Base-by-base conservation (phyloP, 192 early-diverging fungal species). In the Neocallimastix lanati region DNA sequence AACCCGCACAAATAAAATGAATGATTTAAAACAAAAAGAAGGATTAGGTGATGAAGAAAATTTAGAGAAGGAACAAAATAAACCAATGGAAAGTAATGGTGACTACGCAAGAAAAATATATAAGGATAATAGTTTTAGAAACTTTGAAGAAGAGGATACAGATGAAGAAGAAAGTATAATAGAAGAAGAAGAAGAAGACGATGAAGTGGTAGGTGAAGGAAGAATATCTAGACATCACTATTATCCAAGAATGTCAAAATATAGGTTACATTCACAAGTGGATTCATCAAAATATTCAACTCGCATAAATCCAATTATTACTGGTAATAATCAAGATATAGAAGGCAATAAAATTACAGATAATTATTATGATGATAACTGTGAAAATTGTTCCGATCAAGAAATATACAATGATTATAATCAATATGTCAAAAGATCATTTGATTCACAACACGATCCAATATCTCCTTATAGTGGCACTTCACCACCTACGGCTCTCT, bases 341-440 rank as follows among this genome's bases (percentile, higher is more conserved):
- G n/a, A n/a, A n/a, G 25, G 16, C 1, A 1, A 15, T 21, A 67
- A 67, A 67, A 11, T 21, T 4, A 9, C 50, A 11, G 3, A 0
- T n/a, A n/a, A 67, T 67, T 67, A 67, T 67, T 67, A 67, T n/a
- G 16, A n/a, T 67, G 50, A n/a, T 9, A 67, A 67, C 0, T 67
- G 50, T n/a, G 50, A 67, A 67, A 67, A 18, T n/a, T 67, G 76
- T 87, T 85, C 15, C 82, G 85, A 13, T 86, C 86, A 67, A 67
- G 50, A 67, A 67, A 67, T 67, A 25, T 67, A n/a, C n/a, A n/a
- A 67, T 67, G 50, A 67, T 7, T 67, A 67, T 67, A 67, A n/a
- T 67, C 50, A 67, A n/a, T n/a, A n/a, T n/a, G n/a, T n/a, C n/a
- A n/a, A n/a, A 67, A 67, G 50, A 67, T n/a, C 50, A 11, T 9